Conservation (phyloP, 176 grass and related monocot species). For the Oryza glumipatula region DNA sequence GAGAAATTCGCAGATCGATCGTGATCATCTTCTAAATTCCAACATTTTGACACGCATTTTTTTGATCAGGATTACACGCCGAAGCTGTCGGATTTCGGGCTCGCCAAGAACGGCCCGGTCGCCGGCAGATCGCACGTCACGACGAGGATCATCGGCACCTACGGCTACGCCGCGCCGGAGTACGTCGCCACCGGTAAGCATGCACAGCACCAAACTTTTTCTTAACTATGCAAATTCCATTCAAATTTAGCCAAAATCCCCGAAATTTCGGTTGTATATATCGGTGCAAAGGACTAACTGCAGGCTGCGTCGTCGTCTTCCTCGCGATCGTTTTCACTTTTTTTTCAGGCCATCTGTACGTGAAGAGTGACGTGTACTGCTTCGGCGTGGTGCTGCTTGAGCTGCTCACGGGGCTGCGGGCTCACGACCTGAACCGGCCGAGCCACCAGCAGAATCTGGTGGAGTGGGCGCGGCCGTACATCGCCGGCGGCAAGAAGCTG, state of each 20-base stretch:
- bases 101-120: conserved; percentile 82
- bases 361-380: conserved; percentile 91
- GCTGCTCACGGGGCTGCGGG: conserved; percentile 74
- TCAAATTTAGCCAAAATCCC: too few species aligned
- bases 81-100: conserved; percentile 92
- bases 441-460: conserved; percentile 66
- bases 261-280: too few species aligned
- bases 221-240: too few species aligned
- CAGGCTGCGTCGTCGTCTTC: too few species aligned
- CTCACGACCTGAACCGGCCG: conserved; percentile 76
- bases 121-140: conserved; percentile 73
- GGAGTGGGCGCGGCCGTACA: conserved; percentile 65
- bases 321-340: not conserved
- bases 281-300: not conserved
- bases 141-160: conserved; percentile 80
- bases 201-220: too few species aligned
- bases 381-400: conserved; percentile 83
- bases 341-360: conserved; percentile 68
- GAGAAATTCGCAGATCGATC: not conserved
- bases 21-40: not conserved
- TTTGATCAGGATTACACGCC: conserved; percentile 57
- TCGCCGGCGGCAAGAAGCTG: conserved; percentile 58
- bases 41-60: not conserved
- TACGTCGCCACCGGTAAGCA: conserved; percentile 79
- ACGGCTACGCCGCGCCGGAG: conserved; percentile 94